phyloP scores from a whole-genome alignment of 1,284 basidiomycete genomes.

The Neolentinus lepideus region DNA sequence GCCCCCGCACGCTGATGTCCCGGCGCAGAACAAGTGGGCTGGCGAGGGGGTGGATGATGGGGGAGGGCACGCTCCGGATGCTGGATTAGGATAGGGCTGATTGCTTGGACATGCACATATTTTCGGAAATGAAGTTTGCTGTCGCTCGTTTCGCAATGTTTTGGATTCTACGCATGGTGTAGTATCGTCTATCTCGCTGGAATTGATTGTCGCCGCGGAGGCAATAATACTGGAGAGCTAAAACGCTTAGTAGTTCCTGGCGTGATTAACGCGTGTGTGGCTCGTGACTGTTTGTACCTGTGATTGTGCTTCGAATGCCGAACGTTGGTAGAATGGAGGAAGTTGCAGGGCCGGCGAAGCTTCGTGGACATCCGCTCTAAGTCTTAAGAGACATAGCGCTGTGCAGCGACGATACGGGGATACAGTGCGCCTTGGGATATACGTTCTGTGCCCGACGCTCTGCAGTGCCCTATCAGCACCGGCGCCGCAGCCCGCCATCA shows the following conservation, averaged over 20 bases:
- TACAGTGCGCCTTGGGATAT: no score
- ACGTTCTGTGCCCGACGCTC: background rate
- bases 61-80: background rate
- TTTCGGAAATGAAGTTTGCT: background rate
- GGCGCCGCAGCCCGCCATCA: background rate
- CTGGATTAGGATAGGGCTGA: background rate
- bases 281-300: constrained; percentile 1
- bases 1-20: constrained; percentile 6
- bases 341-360: background rate
- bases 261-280: background rate
- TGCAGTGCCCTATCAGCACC: background rate
- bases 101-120: background rate
- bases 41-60: constrained; percentile 14
- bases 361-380: no score
- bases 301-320: background rate
- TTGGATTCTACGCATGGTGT: background rate
- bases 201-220: no score
- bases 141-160: background rate
- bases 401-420: no score
- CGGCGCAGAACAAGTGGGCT: constrained; percentile 21
- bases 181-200: background rate
- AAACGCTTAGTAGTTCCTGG: background rate
- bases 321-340: background rate
- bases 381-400: no score
- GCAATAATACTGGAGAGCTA: background rate